phyloP scores from a whole-genome alignment of 148 eudicot genomes.

The Camellia sinensis region DNA sequence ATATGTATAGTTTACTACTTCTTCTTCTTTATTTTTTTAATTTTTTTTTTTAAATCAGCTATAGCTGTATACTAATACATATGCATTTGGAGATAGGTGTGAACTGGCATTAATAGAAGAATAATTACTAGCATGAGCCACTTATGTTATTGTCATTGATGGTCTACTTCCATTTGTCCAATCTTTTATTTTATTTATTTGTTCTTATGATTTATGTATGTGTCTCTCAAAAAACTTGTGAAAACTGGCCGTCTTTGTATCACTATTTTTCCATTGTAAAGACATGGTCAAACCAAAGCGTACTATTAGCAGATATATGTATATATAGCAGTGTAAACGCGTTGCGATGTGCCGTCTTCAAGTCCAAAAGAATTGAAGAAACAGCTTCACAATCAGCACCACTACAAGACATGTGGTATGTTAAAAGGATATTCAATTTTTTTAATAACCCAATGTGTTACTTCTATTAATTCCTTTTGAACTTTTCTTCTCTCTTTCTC shows the following conservation, averaged over 20 bases:
- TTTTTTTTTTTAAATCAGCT: too few species aligned
- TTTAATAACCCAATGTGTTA: too few species aligned
- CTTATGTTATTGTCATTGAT: slow-evolving; percentile 1
- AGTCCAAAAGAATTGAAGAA: background rate
- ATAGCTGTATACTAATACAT: too few species aligned
- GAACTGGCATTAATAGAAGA: too few species aligned
- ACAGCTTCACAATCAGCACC: background rate
- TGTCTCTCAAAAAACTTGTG: background rate
- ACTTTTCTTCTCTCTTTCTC: background rate
- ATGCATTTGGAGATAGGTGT: too few species aligned
- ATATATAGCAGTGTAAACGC: background rate
- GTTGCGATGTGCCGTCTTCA: background rate
- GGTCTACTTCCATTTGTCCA: background rate
- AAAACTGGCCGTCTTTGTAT: background rate
- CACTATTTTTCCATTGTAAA: background rate
- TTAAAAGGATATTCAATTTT: background rate
- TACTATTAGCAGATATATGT: background rate
- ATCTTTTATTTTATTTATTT: background rate
- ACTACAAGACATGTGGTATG: background rate
- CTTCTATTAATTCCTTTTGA: background rate
- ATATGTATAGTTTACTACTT: too few species aligned
- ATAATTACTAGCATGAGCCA: background rate
- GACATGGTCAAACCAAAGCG: background rate
- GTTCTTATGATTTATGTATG: background rate
- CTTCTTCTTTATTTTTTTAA: too few species aligned